Base-by-base conservation (phyloP, 441 rosid species). In the Erodium moschatum region DNA sequence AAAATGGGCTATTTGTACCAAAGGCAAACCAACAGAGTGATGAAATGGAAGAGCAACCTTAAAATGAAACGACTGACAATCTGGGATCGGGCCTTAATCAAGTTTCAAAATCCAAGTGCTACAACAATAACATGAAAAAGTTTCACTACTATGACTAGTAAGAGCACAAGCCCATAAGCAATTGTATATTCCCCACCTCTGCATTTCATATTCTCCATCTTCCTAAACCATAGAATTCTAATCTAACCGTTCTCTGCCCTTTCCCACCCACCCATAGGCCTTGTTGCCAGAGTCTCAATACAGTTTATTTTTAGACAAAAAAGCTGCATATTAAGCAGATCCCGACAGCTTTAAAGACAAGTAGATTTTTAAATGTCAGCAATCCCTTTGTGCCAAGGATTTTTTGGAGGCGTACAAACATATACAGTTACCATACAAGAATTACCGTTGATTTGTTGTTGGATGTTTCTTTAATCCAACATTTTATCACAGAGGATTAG, bases 91-190 rank as follows among this genome's bases (percentile, higher is more conserved):
- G 15, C 40, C 9, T 12, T 27, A 12, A 60, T 8, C 40, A 29
- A 24, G 65, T 62, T 60, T 12, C 16, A 0, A 9, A 62, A 12
- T 27, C 38, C 40, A 62, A 62, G 18, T 62, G 13, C 7, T 13
- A 62, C 65, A 62, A 27, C 15, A 27, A 27, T 62, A 27, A 24
- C 15, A 29, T 29, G 18, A 62, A 13, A 6, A 24, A 62, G 38
- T 61, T 12, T 61, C 31, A 24, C 64, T 13, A 48, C 64, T 11
- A 61, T 1, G 33, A 21, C 33, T 61, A 21, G 64, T 61, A 61
- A 61, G 64, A 21, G 7, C n/a, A 61, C 35, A 60, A 58, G 60
- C 60, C 64, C 64, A 61, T 61, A 61, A 21, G 6, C 64, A 61
- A 21, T 21, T 61, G 35, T 61, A 24, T 20, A 21, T 7, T 21